Base-by-base conservation (phyloP, 768 basidiomycete species). In the Lactarius evosmus region DNA sequence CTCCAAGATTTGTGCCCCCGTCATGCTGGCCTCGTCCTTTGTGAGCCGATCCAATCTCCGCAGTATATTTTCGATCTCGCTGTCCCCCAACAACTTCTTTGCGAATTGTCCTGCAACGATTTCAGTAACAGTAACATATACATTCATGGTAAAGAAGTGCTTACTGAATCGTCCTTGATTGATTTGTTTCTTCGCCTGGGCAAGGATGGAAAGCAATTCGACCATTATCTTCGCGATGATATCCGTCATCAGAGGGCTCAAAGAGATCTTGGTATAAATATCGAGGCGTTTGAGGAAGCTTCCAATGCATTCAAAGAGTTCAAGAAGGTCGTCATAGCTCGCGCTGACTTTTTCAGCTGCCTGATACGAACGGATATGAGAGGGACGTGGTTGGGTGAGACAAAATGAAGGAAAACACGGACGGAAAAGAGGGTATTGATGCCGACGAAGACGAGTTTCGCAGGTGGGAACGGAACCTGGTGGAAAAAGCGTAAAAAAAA, bases 71-170 rank as follows among this genome's bases (percentile, higher is more conserved):
- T 55, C 34, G 32, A 55, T 55, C 32, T 38, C 56, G 12, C 33
- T 36, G 8, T 56, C 40, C 1, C 56, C 56, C 7, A 56, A 38
- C 56, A 56, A 22, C 22, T 36, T 56, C 27, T 60, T 46, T 33
- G 36, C 9, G 32, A 58, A 46, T 30, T 33, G 16, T n/a, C 33
- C 41, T 60, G 17, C 0, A 14, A 7, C 0, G 29, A 7, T 0
- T 16, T 36, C 19, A n/a, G 58, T 81, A n/a, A 34, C 12, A 27
- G 5, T 1, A 9, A 30, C 19, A 3, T 0, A 29, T 8, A 19
- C 0, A 17, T 38, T 38, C 17, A 1, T 0, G 17, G 25, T 25
- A 32, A n/a, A 1, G 51, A 17, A 29, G 16, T 7, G 19, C 51
- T 19, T 52, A 52, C 51, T 52, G 30, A 52, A 8, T 2, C 57